Evolutionary conservation across 1,284 basidiomycete genomes (phyloP), one percentile per base, ranked within the genome.

Genomic region (Paramarasmius palmivorus): DNA sequence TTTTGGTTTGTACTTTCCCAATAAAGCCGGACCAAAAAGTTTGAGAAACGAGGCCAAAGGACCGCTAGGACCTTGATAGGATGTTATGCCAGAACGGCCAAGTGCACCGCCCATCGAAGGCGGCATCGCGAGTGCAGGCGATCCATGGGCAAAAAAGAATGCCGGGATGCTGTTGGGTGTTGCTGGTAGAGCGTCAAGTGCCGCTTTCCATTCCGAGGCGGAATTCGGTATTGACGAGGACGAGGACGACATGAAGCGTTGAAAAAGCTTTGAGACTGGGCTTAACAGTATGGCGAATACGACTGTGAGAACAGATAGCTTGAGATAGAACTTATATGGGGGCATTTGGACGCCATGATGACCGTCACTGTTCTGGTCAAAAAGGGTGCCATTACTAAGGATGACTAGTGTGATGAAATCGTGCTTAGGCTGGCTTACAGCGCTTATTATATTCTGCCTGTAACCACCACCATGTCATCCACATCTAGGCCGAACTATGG

Each of bases 111-210:
- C 12, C n/a, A 44, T 49, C 5, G 56, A 38, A 22, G 68, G 65
- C 0, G 76, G 69, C 57, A 74, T 74, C 3, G 72, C 76, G 32
- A 86, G 70, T 63, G 79, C 65, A 1, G 83, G 84, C 39, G 82
- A 82, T 5, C 88, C 86, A 68, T 90, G 88, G 2, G 78, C 84
- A 60, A 90, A 88, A 77, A 88, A 91, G 73, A 92, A 86, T 0
- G 82, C 73, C 1, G 88, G 89, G 26, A 90, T 87, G 49, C 78
- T 79, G 12, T 79, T 70, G 1, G 82, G 82, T 0, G 81, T 80
- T 3, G 76, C 63, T 1, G 88, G 88, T 0, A 92, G 74, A 0
- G 74, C 71, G 1, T 81, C 76, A 3, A 91, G 74, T 6, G 84
- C 82, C 20, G 72, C 72, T 42, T 68, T 70, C 87, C 87, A 92